These are phyloP conservation scores for Colletotrichum theobromicola DNA, from an alignment of 2,329 filamentous ascomycete genomes.

Conservation along the genomic window DNA sequence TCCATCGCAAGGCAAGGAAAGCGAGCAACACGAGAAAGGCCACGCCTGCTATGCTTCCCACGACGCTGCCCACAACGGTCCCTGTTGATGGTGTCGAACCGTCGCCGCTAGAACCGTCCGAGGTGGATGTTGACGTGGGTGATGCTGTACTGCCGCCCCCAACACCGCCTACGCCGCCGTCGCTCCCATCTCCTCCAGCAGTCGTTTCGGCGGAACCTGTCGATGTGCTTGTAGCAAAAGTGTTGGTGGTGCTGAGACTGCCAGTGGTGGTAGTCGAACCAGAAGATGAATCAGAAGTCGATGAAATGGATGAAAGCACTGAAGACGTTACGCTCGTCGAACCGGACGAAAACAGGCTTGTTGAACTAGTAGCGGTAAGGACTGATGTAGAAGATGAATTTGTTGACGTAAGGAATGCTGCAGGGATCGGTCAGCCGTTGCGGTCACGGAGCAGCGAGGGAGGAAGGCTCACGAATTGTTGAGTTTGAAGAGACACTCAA, in stretches of 20 bases:
- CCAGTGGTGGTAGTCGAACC: not conserved
- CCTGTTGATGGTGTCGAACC: constrained; percentile 20
- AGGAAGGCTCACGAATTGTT: constrained; percentile 26
- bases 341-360: constrained; percentile 14
- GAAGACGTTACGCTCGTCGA: constrained; percentile 9
- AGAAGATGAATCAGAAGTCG: not conserved
- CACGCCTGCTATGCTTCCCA: constrained; percentile 63
- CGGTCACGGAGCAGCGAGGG: not conserved
- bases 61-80: constrained; percentile 58
- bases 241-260: not conserved
- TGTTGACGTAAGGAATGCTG: constrained; percentile 20
- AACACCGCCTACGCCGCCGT: not conserved
- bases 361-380: constrained; percentile 13
- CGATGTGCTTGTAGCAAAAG: constrained; percentile 11
- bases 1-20: constrained; percentile 60
- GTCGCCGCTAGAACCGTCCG: constrained; percentile 4
- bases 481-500: constrained; percentile 25
- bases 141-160: not conserved
- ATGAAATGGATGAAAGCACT: constrained; percentile 8
- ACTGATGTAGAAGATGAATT: constrained; percentile 20
- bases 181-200: not conserved
- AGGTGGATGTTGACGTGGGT: constrained; percentile 26
- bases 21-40: constrained; percentile 61
- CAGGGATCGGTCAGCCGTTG: not conserved
- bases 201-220: not conserved